A percentile compares a stretch with the other conserved stretches of the same genome.
Conservation (phyloP, 2,329 filamentous ascomycete species). For the Paracoccidioides lutzii region DNA sequence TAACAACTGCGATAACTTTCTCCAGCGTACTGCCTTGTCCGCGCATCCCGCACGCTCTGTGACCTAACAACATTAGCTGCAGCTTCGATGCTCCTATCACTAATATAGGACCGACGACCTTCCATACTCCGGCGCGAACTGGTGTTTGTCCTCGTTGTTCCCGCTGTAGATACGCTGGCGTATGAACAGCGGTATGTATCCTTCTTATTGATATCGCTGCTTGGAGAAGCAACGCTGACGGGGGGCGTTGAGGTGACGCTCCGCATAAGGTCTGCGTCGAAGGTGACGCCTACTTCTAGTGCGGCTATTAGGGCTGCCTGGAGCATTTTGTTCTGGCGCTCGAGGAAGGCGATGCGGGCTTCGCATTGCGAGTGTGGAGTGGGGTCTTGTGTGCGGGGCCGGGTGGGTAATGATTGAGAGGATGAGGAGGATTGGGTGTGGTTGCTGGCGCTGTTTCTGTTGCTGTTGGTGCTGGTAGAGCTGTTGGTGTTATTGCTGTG, state of each 20-base stretch:
- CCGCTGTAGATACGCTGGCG: neutral
- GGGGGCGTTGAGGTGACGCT: neutral
- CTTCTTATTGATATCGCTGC: neutral
- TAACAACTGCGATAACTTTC: neutral
- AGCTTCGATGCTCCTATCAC: neutral
- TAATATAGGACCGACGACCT: neutral
- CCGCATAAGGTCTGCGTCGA: constrained; percentile 13
- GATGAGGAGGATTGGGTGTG: constrained; percentile 9
- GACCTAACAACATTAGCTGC: neutral
- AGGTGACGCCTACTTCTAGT: constrained; percentile 25
- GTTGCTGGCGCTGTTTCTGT: neutral
- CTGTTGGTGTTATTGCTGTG: neutral
- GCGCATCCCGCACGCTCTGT: neutral
- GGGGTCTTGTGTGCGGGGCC: constrained; percentile 6
- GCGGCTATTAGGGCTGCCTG: constrained; percentile 31
- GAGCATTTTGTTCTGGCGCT: constrained; percentile 32
- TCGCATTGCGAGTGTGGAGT: constrained; percentile 21
- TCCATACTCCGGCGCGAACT: neutral
- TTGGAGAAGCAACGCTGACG: neutral
- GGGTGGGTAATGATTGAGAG: constrained; percentile 1
- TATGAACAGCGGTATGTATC: neutral
- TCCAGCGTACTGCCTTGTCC: neutral
- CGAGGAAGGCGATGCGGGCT: constrained; percentile 26
- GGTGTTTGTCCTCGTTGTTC: neutral
- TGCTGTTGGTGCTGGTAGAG: neutral